Evolutionary conservation across 495 filamentous ascomycete genomes (phyloP).

Genomic region (Jackrogersella minutella): DNA sequence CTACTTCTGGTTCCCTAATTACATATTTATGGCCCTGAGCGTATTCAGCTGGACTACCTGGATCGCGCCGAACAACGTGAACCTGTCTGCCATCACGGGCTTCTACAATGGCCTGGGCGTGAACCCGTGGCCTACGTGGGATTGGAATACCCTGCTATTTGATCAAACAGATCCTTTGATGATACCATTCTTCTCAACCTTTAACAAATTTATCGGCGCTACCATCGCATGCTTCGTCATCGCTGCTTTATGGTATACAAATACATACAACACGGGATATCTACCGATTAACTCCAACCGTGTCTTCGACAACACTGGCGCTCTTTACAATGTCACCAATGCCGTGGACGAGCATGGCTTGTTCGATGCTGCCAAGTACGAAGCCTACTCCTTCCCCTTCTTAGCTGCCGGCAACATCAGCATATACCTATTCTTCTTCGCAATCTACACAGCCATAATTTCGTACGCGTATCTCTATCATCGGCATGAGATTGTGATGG

Average conservation of each 20-base stretch:
- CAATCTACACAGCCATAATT: constrained; percentile 50
- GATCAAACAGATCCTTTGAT: constrained; percentile 49
- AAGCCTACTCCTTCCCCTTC: constrained; percentile 53
- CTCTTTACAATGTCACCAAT: constrained; percentile 48
- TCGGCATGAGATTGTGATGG: constrained; percentile 50
- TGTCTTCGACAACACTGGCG: constrained; percentile 50
- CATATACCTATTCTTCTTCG: constrained; percentile 53
- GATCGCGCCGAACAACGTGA: constrained; percentile 51
- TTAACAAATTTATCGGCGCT: constrained; percentile 51
- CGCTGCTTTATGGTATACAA: constrained; percentile 49
- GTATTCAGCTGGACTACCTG: constrained; percentile 55
- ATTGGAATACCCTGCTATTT: constrained; percentile 53
- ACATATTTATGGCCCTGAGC: constrained; percentile 49
- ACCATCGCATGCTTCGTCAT: constrained; percentile 44
- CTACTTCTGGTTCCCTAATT: constrained; percentile 58
- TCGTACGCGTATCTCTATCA: constrained; percentile 52
- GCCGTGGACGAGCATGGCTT: constrained; percentile 48
- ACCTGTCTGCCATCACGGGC: constrained; percentile 45
- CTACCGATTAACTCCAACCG: constrained; percentile 52
- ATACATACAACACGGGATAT: constrained; percentile 50
- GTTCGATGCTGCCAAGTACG: constrained; percentile 49
- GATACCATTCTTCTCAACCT: constrained; percentile 55
- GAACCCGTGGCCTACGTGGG: constrained; percentile 52
- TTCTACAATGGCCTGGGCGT: constrained; percentile 47
- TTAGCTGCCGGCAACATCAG: constrained; percentile 46